Conservation (phyloP, 2,329 filamentous ascomycete species). For the Colletotrichum graminicola region DNA sequence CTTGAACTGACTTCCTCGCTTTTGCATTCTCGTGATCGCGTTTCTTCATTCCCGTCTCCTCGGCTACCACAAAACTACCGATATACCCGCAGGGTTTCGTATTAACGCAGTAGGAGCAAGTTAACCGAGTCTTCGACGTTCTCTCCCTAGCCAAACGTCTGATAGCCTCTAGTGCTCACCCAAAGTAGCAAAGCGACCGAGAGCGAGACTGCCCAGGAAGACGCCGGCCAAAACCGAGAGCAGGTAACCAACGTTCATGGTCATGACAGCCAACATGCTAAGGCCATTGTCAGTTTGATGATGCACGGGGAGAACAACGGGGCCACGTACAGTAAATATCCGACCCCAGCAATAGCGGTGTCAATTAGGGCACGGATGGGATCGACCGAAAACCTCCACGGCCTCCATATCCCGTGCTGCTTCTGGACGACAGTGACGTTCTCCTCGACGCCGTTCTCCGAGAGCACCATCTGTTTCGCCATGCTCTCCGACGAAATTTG, state of each 20-base stretch:
- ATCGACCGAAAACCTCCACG: constrained; percentile 87
- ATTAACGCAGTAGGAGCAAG: neutral
- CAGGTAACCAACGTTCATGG: constrained; percentile 88
- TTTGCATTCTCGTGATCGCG: constrained; percentile 21
- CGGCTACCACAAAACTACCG: neutral
- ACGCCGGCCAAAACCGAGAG: constrained; percentile 81
- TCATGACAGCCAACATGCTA: constrained; percentile 95
- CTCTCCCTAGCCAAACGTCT: neutral
- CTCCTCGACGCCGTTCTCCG: constrained; percentile 84
- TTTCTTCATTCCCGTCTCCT: neutral
- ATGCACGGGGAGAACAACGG: neutral
- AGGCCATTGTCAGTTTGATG: neutral
- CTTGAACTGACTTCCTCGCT: neutral
- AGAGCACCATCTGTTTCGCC: constrained; percentile 75
- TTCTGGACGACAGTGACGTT: constrained; percentile 79
- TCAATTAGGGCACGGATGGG: constrained; percentile 78
- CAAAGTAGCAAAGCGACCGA: constrained; percentile 75
- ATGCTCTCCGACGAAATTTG: constrained; percentile 70
- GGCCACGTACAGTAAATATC: constrained; percentile 83
- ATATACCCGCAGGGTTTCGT: neutral
- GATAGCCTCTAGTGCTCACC: constrained; percentile 60
- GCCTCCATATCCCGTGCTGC: constrained; percentile 65
- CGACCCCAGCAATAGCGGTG: constrained; percentile 79
- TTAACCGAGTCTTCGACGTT: neutral
- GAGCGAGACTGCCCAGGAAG: constrained; percentile 86